These are phyloP conservation scores for Gnomoniopsis sp. DNA, from an alignment of 2,329 filamentous ascomycete genomes.

Conservation along the genomic window DNA sequence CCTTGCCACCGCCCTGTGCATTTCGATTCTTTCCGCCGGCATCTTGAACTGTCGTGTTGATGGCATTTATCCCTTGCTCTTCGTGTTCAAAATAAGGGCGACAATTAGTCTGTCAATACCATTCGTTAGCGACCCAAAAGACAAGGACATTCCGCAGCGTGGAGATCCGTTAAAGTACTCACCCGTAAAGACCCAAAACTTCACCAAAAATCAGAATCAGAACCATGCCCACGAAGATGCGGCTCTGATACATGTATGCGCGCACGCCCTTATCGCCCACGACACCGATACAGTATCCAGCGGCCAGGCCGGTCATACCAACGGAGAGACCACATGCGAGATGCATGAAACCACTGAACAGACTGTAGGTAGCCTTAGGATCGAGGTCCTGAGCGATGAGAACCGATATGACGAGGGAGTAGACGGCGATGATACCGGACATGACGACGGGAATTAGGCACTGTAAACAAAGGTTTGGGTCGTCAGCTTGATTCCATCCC, in stretches of 20 bases:
- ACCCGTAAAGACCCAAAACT: slow-evolving; percentile 96
- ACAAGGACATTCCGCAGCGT: neutral
- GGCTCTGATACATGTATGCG: slow-evolving; percentile 92
- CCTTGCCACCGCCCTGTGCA: neutral
- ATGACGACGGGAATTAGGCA: slow-evolving; percentile 89
- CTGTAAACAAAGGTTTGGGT: slow-evolving; percentile 35
- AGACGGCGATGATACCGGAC: slow-evolving; percentile 98
- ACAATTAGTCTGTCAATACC: slow-evolving; percentile 70
- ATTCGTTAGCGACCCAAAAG: slow-evolving; percentile 16
- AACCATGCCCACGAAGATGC: slow-evolving; percentile 98
- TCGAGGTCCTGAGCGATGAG: slow-evolving; percentile 88
- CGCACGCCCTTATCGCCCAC: slow-evolving; percentile 93
- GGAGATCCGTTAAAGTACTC: slow-evolving; percentile 31
- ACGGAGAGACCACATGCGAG: slow-evolving; percentile 87
- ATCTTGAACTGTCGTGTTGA: neutral
- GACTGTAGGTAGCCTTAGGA: slow-evolving; percentile 68
- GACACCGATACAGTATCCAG: slow-evolving; percentile 93
- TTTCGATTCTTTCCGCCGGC: neutral
- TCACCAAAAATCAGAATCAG: slow-evolving; percentile 98
- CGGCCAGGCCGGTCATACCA: slow-evolving; percentile 86
- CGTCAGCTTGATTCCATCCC: neutral
- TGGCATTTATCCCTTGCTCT: slow-evolving; percentile 57
- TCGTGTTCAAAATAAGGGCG: slow-evolving; percentile 88
- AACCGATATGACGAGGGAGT: slow-evolving; percentile 94
- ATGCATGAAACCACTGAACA: slow-evolving; percentile 94